Conservation (phyloP, 148 eudicot genomes). For the Amaranthus hypochondriacus region DNA sequence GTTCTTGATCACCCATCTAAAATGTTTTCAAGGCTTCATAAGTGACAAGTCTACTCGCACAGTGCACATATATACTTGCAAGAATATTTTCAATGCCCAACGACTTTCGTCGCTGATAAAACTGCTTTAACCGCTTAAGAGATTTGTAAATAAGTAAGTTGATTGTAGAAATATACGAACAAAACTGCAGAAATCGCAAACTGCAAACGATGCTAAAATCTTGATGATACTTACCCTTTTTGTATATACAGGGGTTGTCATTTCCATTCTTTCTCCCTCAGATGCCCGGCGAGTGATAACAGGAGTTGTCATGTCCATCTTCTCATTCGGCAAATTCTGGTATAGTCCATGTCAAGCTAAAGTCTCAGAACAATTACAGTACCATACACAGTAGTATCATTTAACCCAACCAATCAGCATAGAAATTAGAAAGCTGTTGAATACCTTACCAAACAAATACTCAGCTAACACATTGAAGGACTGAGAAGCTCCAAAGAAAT, state of each 20-base stretch:
- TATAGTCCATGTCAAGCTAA: conserved; percentile 5
- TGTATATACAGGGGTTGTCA: conserved; percentile 93
- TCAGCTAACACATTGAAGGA: conserved; percentile 88
- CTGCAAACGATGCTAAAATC: conserved; percentile 1
- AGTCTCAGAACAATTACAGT: background rate
- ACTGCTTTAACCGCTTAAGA: background rate
- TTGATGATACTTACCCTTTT: conserved; percentile 37
- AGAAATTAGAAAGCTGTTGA: conserved; percentile 1
- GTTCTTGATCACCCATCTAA: conserved; percentile 52
- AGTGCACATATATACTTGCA: background rate
- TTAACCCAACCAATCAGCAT: background rate
- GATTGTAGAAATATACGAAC: background rate
- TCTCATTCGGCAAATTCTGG: conserved; percentile 66
- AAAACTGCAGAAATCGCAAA: conserved; percentile 9
- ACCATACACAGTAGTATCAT: background rate
- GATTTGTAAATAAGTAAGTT: background rate
- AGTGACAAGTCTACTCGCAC: background rate
- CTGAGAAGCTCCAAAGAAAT: conserved; percentile 73
- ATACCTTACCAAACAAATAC: conserved; percentile 99
- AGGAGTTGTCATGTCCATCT: conserved; percentile 98
- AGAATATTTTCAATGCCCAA: background rate
- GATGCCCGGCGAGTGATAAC: conserved; percentile 65
- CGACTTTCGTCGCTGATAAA: background rate
- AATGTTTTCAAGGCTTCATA: background rate
- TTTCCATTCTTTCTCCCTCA: conserved; percentile 79